These are phyloP conservation scores for Tothia fuscella DNA, from an alignment of 2,329 filamentous ascomycete species.

Conservation along the genomic window DNA sequence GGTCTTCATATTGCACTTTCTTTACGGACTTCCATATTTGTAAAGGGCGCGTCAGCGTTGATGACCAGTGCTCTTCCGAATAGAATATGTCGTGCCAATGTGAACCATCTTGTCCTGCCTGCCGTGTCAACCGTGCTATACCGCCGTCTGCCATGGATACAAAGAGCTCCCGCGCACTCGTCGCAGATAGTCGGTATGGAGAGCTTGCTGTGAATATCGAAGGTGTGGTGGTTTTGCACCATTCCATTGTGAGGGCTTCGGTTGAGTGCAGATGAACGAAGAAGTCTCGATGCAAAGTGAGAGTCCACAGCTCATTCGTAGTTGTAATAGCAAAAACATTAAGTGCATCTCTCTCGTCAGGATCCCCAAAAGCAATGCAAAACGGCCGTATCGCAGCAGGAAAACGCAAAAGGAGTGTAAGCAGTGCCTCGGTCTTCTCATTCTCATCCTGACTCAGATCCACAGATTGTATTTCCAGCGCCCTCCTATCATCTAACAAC, in stretches of 20 bases:
- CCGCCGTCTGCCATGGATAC: conserved; percentile 69
- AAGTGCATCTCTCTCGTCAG: conserved; percentile 63
- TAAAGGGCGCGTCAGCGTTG: conserved; percentile 49
- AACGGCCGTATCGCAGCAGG: conserved; percentile 58
- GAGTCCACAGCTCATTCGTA: conserved; percentile 67
- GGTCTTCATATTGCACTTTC: conserved; percentile 51
- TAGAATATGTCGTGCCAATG: conserved; percentile 62
- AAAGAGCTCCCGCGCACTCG: conserved; percentile 61
- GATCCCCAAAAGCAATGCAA: conserved; percentile 74
- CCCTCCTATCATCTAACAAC: conserved; percentile 64
- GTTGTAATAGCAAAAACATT: conserved; percentile 70
- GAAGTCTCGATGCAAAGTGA: conserved; percentile 71
- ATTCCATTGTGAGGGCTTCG: conserved; percentile 62
- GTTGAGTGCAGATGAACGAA: conserved; percentile 59
- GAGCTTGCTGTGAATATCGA: conserved; percentile 65
- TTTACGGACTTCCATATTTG: conserved; percentile 54
- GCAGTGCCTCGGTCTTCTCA: conserved; percentile 52
- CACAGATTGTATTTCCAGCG: conserved; percentile 71
- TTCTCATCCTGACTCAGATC: conserved; percentile 57
- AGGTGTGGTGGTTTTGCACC: conserved; percentile 63
- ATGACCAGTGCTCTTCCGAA: conserved; percentile 60
- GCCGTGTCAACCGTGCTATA: conserved; percentile 15
- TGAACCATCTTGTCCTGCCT: conserved; percentile 20
- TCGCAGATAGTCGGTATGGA: conserved; percentile 69
- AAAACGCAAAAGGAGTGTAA: conserved; percentile 71